phyloP scores from a whole-genome alignment of 495 filamentous ascomycete genomes.

The Penicillium pulvis region DNA sequence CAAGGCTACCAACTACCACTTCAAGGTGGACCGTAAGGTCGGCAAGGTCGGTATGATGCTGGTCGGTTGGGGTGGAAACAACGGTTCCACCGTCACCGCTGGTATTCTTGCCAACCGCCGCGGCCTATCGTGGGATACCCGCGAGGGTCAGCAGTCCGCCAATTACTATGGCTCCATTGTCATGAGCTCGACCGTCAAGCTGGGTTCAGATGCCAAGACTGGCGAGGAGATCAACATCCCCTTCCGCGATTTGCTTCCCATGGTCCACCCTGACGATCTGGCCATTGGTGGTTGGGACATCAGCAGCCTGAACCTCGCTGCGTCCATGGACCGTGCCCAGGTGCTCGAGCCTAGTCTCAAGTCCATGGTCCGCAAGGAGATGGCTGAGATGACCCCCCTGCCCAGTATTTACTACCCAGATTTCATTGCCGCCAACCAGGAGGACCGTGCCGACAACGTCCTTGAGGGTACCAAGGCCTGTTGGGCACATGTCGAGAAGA shows the following conservation, averaged over 20 bases:
- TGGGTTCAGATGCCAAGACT: conserved; percentile 83
- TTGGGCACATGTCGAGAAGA: conserved; percentile 85
- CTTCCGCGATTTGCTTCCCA: conserved; percentile 90
- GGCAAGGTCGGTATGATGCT: conserved; percentile 97
- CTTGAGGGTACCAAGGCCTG: conserved; percentile 80
- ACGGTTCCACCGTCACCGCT: conserved; percentile 94
- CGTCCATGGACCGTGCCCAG: conserved; percentile 92
- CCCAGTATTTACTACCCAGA: conserved; percentile 98
- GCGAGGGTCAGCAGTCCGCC: conserved; percentile 77
- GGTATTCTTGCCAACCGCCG: conserved; percentile 96
- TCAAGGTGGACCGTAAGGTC: conserved; percentile 94
- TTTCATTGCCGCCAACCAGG: conserved; percentile 99
- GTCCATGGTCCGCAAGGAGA: conserved; percentile 84
- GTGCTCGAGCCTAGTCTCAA: conserved; percentile 95
- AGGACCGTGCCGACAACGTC: conserved; percentile 92
- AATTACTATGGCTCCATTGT: conserved; percentile 98
- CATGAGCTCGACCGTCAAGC: conserved; percentile 96
- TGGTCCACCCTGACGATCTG: conserved; percentile 97
- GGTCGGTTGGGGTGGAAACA: conserved; percentile 98
- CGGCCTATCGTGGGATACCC: conserved; percentile 86
- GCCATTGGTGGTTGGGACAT: conserved; percentile 98
- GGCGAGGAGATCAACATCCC: conserved; percentile 93
- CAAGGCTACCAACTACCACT: conserved; percentile 89
- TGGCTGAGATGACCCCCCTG: conserved; percentile 85
- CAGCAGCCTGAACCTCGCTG: conserved; percentile 81